Evolutionary conservation across 1,139 yeast genomes (phyloP), one percentile per base, ranked within the genome.

Genomic region (Blastobotrys capitulatus): DNA sequence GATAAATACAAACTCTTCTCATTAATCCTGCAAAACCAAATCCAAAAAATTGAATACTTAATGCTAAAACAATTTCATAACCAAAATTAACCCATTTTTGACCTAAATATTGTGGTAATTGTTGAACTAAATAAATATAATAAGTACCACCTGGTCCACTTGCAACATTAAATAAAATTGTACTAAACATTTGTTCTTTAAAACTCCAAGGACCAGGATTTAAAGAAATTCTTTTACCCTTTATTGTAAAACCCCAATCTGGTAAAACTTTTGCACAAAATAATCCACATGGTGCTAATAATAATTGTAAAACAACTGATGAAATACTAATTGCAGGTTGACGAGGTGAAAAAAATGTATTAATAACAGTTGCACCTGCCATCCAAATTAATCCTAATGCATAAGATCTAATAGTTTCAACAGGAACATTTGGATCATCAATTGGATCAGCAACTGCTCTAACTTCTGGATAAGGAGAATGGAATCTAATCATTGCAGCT

Each of bases 141-240:
- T 63, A 43, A 48, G 53, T 47, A 46, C 53, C 38, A 26, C 47
- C 42, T 6, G 46, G 44, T 10, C 47, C 49, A 15, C 37, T 42
- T 5, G 38, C 47, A 20, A 40, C 47, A 37, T 77, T 70, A 55
- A 73, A 71, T 55, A 75, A 66, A 34, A 76, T 49, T 2, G 84
- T 77, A 1, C 80, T 70, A 54, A 80, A 69, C 82, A 80, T 79
- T 69, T 83, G 88, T 60, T 84, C 92, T 62, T 84, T 84, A 59
- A 70, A 74, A 27, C 75, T 70, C 85, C 86, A 83, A 4, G 80
- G 80, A 7, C 83, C 83, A 1, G 82, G 80, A 64, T 81, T 74
- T 57, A 78, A 57, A 46, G 76, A 62, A 57, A 64, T 49, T 51
- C 68, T 67, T 49, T 54, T 61, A 39, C 71, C 76, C 55, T 65